Evolutionary conservation across 441 rosid genomes (phyloP), one percentile per base, ranked within the genome.

Genomic region (Erodium chrysanthum): DNA sequence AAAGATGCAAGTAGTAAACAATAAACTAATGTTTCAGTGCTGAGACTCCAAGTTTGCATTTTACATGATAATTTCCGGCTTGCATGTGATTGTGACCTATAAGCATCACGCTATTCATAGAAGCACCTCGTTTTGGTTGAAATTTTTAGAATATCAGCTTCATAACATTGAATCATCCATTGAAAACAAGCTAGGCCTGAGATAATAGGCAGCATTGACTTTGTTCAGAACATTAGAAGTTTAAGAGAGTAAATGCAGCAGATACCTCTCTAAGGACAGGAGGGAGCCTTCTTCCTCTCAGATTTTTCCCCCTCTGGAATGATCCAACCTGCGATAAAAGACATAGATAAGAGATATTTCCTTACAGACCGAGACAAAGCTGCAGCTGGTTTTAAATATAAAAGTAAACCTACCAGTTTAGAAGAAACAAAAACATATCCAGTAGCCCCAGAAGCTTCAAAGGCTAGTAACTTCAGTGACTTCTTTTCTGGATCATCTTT

Each of bases 231-330:
- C 10, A 33, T 33, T 33, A 33, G 37, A 7, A 33, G 37, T 29
- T 31, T 67, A 37, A 25, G 68, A 20, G 20, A 21, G 2, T 0
- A 48, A 63, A 25, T 18, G 72, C n/a, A 23, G 56, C 20, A 22
- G 27, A 66, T 81, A 93, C 98, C 93, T 86, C 97, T 75, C 85
- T 86, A 68, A 81, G 88, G 79, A 66, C 77, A 42, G 89, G 98
- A 67, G 88, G 78, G 70, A 79, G 90, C 75, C 74, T 84, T 81
- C 82, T 88, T 72, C 92, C 97, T 81, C 91, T 91, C 23, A 85
- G 67, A 60, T 84, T 82, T 78, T 87, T 86, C 81, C 83, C 83
- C 69, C 93, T 84, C 69, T 80, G 84, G 83, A 91, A 93, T 72
- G 88, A 66, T 17, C 98, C 97, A 76, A 93, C 98, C 96, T 77